A percentile compares a stretch with the other conserved stretches of the same genome.
Evolutionary conservation across 108 stramenopile genomes (phyloP).

Genomic region (Cylindrotheca closterium): DNA sequence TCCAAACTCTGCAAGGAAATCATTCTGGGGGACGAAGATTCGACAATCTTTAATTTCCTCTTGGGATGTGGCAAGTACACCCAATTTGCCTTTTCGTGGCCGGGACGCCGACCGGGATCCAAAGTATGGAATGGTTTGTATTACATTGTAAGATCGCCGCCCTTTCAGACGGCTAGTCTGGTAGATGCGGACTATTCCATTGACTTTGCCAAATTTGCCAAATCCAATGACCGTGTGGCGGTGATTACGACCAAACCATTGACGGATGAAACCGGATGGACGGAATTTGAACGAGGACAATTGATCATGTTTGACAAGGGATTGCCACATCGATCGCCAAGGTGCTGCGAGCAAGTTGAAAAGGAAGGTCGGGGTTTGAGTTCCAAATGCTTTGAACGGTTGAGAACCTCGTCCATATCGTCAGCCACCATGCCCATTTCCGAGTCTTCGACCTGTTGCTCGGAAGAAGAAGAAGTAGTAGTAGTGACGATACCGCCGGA

Average conservation of each 20-base stretch:
- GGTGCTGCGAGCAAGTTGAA: constrained; percentile 31
- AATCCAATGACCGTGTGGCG: constrained; percentile 74
- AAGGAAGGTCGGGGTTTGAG: constrained; percentile 33
- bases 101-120: constrained; percentile 80
- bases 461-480: too few relatives aligned
- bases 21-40: constrained; percentile 48
- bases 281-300: constrained; percentile 74
- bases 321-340: constrained; percentile 33
- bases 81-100: constrained; percentile 83
- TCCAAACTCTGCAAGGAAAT: constrained; percentile 68
- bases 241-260: constrained; percentile 90
- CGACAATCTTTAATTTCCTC: constrained; percentile 88
- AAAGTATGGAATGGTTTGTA: constrained; percentile 87
- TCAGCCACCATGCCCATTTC: background rate
- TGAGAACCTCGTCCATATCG: background rate
- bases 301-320: constrained; percentile 77
- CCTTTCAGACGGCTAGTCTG: constrained; percentile 62
- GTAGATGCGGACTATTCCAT: constrained; percentile 54
- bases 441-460: too few relatives aligned
- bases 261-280: constrained; percentile 73
- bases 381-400: constrained; percentile 23
- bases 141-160: constrained; percentile 76
- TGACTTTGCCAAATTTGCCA: constrained; percentile 58
- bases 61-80: constrained; percentile 73
- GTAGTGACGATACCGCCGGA: too few relatives aligned